phyloP scores from a whole-genome alignment of 2,329 filamentous ascomycete genomes.

The Huntiella savannae region DNA sequence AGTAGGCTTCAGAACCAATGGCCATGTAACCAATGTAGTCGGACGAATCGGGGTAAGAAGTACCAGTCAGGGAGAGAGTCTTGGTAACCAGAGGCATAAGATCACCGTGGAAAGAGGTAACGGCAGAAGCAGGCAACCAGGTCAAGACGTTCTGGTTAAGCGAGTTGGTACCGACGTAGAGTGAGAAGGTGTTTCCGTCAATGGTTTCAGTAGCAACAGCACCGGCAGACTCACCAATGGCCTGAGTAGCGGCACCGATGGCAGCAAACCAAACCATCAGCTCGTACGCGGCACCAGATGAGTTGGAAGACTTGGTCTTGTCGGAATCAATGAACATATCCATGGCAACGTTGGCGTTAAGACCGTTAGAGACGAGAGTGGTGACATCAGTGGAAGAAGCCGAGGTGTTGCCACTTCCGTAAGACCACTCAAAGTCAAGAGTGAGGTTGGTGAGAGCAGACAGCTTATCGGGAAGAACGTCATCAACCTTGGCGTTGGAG shows the following conservation, averaged over 20 bases:
- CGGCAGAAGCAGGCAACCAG: slow-evolving; percentile 23
- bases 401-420: slow-evolving; percentile 25
- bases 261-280: slow-evolving; percentile 38
- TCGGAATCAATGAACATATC: slow-evolving; percentile 38
- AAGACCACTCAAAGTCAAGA: slow-evolving; percentile 30
- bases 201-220: slow-evolving; percentile 20
- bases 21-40: slow-evolving; percentile 33
- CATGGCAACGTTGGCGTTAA: slow-evolving; percentile 37
- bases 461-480: slow-evolving; percentile 25
- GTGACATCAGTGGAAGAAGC: slow-evolving; percentile 19
- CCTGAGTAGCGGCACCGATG: slow-evolving; percentile 27
- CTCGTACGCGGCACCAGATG: slow-evolving; percentile 27
- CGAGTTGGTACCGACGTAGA: slow-evolving; percentile 24
- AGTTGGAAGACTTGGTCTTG: slow-evolving; percentile 21
- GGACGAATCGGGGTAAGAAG: slow-evolving; percentile 20
- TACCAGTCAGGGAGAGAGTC: slow-evolving; percentile 16
- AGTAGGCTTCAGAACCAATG: slow-evolving; percentile 33
- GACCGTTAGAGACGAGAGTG: slow-evolving; percentile 18
- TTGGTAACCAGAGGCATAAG: slow-evolving; percentile 25
- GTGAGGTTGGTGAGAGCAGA: slow-evolving; percentile 21
- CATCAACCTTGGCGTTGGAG: slow-evolving; percentile 31
- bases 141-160: slow-evolving; percentile 28
- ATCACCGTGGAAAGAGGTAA: slow-evolving; percentile 27
- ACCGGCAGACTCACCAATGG: slow-evolving; percentile 24
- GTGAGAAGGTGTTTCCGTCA: slow-evolving; percentile 23